Evolutionary conservation across 1,284 basidiomycete genomes (phyloP), one percentile per base, ranked within the genome.

Genomic region (Flammula alnicola): DNA sequence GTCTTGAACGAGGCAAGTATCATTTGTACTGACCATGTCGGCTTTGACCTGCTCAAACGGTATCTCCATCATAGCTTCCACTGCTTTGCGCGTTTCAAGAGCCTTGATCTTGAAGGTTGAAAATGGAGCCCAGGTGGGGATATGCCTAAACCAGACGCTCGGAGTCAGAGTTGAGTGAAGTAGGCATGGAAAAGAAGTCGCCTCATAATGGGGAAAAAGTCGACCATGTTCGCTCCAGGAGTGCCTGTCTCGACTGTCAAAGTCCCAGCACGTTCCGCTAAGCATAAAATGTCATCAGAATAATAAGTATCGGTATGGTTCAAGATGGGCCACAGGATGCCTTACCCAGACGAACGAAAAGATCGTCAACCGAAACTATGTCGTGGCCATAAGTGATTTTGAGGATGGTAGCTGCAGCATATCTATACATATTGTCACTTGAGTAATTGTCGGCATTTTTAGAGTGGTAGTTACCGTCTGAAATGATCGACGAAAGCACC

Each of bases 91-190:
- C 59, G 76, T 70, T 55, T 73, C 64, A 14, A 70, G 58, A 10
- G 81, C 80, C 12, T 74, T 70, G 10, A 74, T 70, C 55, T 82
- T 82, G 66, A 83, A 83, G n/a, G 70, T 70, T 1, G 76, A 70
- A 37, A 80, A 79, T 12, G 82, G 82, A 30, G 77, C 72, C 81
- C 81, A 84, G 11, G 70, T 67, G 6, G 82, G 82, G 30, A 81
- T 66, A 54, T 78, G 66, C 56, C 74, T 78, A 50, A 57, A 41
- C 6, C 5, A 42, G 36, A 37, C n/a, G 14, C 22, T 47, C 26
- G 31, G 35, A 19, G 27, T 10, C n/a, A 19, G n/a, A 19, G 29
- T 47, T 38, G 16, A 12, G 20, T 3, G n/a, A 19, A 12, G 19
- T 7, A 9, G 2, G 6, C 6, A 36, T n/a, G 9, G 26, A 32